A percentile compares a stretch with the other conserved stretches of the same genome.
Evolutionary conservation across 257 asterid species (phyloP).

Genomic region (Plantago elongata): DNA sequence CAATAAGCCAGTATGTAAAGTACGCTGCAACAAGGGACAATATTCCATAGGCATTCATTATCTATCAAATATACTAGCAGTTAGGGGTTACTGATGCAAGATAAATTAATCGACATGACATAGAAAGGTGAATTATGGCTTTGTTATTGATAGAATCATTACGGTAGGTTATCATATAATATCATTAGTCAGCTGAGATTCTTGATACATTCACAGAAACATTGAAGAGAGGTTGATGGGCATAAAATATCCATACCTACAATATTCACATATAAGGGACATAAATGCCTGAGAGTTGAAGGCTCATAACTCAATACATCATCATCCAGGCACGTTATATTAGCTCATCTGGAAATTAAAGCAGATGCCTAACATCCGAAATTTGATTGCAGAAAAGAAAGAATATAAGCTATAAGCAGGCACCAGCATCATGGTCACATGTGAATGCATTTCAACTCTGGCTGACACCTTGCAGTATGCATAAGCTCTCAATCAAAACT

Average conservation of each 20-base stretch:
- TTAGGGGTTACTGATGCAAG: not conserved
- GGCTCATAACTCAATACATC: constrained; percentile 27
- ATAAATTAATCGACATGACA: not conserved
- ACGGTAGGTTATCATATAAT: constrained; percentile 20
- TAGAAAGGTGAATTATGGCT: not conserved
- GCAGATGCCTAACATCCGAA: constrained; percentile 24
- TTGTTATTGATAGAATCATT: constrained; percentile 4
- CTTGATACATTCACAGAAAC: constrained; percentile 19
- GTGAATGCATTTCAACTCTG: constrained; percentile 17
- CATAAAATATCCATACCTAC: constrained; percentile 31
- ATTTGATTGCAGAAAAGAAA: constrained; percentile 9
- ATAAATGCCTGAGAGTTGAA: constrained; percentile 22
- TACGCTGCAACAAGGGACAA: too few species aligned
- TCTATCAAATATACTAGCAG: not conserved
- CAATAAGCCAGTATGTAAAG: too few species aligned
- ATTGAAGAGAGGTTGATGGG: constrained; percentile 23
- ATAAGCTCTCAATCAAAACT: constrained; percentile 29
- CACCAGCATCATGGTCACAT: constrained; percentile 11
- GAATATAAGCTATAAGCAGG: constrained; percentile 17
- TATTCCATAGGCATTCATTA: not conserved
- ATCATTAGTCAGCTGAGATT: constrained; percentile 23
- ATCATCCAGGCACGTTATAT: constrained; percentile 25
- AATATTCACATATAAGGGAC: constrained; percentile 45
- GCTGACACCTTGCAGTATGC: constrained; percentile 12
- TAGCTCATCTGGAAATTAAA: constrained; percentile 22